Conservation (phyloP, 306 rosid genomes). For the Cucurbita pepo region DNA sequence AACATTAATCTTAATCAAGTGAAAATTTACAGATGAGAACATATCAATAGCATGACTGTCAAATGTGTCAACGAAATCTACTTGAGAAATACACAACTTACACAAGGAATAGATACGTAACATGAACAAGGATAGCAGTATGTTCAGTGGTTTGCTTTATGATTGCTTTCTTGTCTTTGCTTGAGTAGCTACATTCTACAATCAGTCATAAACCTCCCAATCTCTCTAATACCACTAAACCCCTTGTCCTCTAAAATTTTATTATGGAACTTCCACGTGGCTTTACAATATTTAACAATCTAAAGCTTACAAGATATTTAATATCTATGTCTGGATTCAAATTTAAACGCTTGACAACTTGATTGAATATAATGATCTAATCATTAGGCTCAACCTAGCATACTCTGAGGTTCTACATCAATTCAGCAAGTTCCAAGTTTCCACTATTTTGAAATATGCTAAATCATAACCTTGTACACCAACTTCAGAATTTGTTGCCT, state of each 20-base stretch:
- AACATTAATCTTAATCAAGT: background rate
- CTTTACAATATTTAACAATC: background rate
- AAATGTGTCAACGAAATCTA: background rate
- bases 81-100: background rate
- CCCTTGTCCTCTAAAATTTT: background rate
- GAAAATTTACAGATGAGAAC: background rate
- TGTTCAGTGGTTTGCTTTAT: background rate
- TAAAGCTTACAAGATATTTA: background rate
- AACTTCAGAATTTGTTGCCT: background rate
- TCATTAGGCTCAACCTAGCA: background rate
- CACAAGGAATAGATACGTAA: background rate
- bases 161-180: background rate
- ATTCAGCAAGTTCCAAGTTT: background rate
- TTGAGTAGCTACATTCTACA: background rate
- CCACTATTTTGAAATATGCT: background rate
- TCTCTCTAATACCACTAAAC: background rate
- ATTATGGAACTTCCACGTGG: background rate
- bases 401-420: background rate
- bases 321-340: background rate
- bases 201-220: background rate
- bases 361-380: background rate
- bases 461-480: background rate
- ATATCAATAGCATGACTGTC: background rate
- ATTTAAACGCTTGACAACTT: background rate
- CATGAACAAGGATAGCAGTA: background rate